Percentiles rank a stretch among this genome's conserved stretches.
Conservation (phyloP, 495 filamentous ascomycete genomes). For the Penicillium odoratum region DNA sequence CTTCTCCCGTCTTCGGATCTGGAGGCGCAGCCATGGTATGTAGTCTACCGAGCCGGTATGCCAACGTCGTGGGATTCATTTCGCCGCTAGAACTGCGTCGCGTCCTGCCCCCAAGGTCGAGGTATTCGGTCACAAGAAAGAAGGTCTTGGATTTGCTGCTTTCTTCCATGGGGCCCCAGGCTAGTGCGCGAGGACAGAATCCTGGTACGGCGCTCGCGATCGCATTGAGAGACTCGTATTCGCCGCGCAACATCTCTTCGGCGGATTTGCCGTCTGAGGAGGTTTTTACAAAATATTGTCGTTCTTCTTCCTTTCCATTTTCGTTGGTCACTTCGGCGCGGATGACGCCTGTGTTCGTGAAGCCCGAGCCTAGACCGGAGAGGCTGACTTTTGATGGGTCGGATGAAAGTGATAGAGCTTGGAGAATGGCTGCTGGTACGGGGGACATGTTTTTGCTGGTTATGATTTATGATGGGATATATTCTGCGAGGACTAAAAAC, state of each 20-base stretch:
- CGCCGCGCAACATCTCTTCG: conserved; percentile 79
- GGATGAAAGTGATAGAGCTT: conserved; percentile 59
- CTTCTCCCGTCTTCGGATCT: conserved; percentile 49
- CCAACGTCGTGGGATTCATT: conserved; percentile 47
- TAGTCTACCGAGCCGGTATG: conserved; percentile 72
- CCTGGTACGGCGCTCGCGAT: conserved; percentile 68
- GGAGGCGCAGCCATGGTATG: conserved; percentile 74
- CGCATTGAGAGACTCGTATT: conserved; percentile 81
- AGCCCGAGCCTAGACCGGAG: conserved; percentile 69
- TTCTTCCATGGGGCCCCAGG: conserved; percentile 62
- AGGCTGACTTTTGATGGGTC: conserved; percentile 53
- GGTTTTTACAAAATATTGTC: conserved; percentile 80
- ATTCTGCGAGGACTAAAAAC: background rate
- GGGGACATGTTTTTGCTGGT: conserved; percentile 22
- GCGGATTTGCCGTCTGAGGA: conserved; percentile 58
- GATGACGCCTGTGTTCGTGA: conserved; percentile 72
- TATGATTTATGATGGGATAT: background rate
- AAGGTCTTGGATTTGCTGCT: conserved; percentile 40
- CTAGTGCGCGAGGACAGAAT: conserved; percentile 71
- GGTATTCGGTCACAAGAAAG: conserved; percentile 81
- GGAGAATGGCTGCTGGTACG: conserved; percentile 59
- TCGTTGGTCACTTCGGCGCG: conserved; percentile 42
- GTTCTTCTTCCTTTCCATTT: conserved; percentile 47
- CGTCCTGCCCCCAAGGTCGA: conserved; percentile 55
- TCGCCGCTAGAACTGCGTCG: conserved; percentile 29